Base-by-base conservation (phyloP, 345 rosid species). In the Kernera saxatilis region DNA sequence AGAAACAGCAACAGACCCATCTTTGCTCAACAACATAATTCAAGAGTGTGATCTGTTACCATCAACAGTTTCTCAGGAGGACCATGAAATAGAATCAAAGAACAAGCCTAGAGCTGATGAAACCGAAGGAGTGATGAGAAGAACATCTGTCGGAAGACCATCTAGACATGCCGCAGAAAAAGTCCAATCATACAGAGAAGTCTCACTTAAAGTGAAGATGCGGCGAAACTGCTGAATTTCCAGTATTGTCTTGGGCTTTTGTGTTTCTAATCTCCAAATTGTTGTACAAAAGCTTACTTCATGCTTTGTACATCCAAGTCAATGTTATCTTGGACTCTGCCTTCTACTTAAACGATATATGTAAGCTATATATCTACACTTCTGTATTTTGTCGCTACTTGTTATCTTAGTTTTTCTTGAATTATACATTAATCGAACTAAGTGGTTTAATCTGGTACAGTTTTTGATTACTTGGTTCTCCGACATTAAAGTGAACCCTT, bases 141-240 rank as follows among this genome's bases (percentile, higher is more conserved):
- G 84, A 78, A 48, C 68, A 72, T 85, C 89, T 48, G 36, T 76
- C 0, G 89, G 87, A 69, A 82, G 90, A 79, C 96, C 90, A 22
- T 77, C 56, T 35, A 84, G 93, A 19, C 82, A 61, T 77, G 93
- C 88, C 22, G 83, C 70, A 27, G 88, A 73, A 60, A 90, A 85
- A 79, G 77, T 90, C 56, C 90, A 88, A 15, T 84, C 96, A 40
- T 90, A 88, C 85, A 90, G 78, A 84, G 94, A 90, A 88, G 79
- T 82, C 54, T 83, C 91, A 15, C 60, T 86, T 30, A 86, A 83
- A 41, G 80, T 77, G 52, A 91, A 91, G 83, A 83, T 91, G 91
- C 86, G 97, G 18, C 78, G 88, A 70, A 1, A 51, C 36, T 53
- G 49, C 33, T 71, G 46, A 75, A 61, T 52, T 55, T 67, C 61